Evolutionary conservation across 2,329 filamentous ascomycete genomes (phyloP), one percentile per base, ranked within the genome.

Genomic region (Fusarium phyllophilum): DNA sequence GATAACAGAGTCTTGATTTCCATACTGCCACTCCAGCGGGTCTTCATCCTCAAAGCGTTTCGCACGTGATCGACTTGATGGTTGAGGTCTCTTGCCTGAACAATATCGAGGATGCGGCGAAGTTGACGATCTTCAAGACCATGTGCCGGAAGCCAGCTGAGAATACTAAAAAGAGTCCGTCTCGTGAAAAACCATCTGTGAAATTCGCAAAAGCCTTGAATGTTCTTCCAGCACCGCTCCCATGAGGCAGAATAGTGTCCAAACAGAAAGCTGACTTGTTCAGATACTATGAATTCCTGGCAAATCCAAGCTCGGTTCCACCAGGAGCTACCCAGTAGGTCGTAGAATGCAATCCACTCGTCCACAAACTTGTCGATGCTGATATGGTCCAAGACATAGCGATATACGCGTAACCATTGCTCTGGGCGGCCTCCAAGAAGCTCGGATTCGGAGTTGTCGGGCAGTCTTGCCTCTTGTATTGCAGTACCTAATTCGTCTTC

Each of bases 31-130:
- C 8, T 8, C 33, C 49, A 52, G 0, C 1, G 1, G 2, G 26
- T 52, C 9, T 52, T 52, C 17, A 52, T 52, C 0, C 1, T 8
- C 9, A 36, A 3, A 0, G 49, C 49, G 3, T 2, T 8, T 0
- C n/a, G 0, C 3, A 52, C 33, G 1, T 52, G 49, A 0, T 22
- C 8, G 3, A 52, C 3, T 24, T 52, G 49, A 2, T 6, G 12
- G 3, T 3, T 2, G 3, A 36, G 17, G 17, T 15, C n/a, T 11
- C n/a, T 36, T 4, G 26, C 0, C 0, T 8, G 0, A 2, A 36
- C n/a, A 0, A 15, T 8, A 6, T 14, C 7, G 9, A 15, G 18
- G 6, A 52, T 22, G 9, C 13, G 49, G 4, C 17, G 5, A 5
- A 51, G 3, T 18, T 24, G 31, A 1, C 15, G 17, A 20, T 24